These are phyloP conservation scores for Pythium sukuiense DNA, from an alignment of 352 stramenopile genomes.

Conservation along the genomic window DNA sequence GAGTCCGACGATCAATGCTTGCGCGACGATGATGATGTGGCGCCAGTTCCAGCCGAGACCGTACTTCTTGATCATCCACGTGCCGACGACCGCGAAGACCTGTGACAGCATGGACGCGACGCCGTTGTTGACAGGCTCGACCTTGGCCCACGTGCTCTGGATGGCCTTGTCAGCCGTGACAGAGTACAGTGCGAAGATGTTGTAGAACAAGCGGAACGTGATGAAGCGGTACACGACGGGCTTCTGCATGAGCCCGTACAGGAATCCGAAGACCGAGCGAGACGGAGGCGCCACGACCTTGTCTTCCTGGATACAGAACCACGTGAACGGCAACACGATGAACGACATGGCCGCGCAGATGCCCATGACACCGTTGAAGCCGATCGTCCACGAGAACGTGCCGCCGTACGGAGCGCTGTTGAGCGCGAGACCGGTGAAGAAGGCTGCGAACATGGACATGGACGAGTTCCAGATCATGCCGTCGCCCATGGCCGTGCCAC, in stretches of 20 bases:
- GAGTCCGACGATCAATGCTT: neutral
- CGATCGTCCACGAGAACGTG: slow-evolving; percentile 45
- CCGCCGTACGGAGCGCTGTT: slow-evolving; percentile 60
- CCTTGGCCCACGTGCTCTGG: slow-evolving; percentile 50
- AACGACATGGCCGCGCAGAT: slow-evolving; percentile 38
- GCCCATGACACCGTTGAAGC: slow-evolving; percentile 53
- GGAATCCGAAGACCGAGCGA: slow-evolving; percentile 23
- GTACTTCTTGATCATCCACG: slow-evolving; percentile 43
- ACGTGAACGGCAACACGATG: slow-evolving; percentile 37
- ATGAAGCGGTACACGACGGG: slow-evolving; percentile 38
- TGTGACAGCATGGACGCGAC: slow-evolving; percentile 48
- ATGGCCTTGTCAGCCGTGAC: slow-evolving; percentile 51
- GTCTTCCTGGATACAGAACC: slow-evolving; percentile 57
- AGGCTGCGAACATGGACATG: slow-evolving; percentile 34
- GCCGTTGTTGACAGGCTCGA: slow-evolving; percentile 57
- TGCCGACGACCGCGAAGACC: slow-evolving; percentile 39
- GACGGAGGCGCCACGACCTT: slow-evolving; percentile 25
- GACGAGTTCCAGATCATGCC: slow-evolving; percentile 13
- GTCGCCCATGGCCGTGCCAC: slow-evolving; percentile 37
- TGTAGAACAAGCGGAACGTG: slow-evolving; percentile 32
- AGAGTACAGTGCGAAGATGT: slow-evolving; percentile 42
- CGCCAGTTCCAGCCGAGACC: slow-evolving; percentile 60
- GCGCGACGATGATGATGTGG: neutral
- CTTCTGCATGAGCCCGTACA: slow-evolving; percentile 59
- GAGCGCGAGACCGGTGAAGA: slow-evolving; percentile 57